A percentile compares a stretch with the other conserved stretches of the same genome.
These are phyloP conservation scores for Dacryopinax primogenitus DNA, from an alignment of 768 basidiomycete genomes.

Conservation along the genomic window DNA sequence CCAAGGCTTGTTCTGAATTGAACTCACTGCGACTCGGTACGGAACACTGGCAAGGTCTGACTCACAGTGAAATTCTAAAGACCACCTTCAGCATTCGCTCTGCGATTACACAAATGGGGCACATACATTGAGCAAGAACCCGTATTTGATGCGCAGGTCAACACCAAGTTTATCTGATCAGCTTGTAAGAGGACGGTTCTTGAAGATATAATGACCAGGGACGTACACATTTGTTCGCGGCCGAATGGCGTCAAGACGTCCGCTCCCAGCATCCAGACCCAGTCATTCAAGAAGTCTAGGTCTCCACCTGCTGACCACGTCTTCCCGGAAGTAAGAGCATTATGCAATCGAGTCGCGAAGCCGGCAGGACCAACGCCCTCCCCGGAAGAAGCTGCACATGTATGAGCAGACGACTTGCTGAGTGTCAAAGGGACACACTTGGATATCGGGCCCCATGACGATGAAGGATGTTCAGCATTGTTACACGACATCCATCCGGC, in stretches of 20 bases:
- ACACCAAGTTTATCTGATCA: conserved; percentile 28
- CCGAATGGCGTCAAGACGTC: conserved; percentile 41
- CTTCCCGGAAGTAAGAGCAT: background rate
- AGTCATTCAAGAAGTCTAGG: conserved; percentile 30
- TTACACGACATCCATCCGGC: conserved; percentile 56
- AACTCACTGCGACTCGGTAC: conserved; percentile 26
- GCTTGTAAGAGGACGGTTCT: background rate
- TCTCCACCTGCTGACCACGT: conserved; percentile 21
- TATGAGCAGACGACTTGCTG: background rate
- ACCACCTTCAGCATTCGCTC: background rate
- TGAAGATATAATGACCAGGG: background rate
- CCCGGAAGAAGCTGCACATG: conserved; percentile 12
- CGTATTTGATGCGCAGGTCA: conserved; percentile 44
- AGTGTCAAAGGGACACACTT: conserved; percentile 12
- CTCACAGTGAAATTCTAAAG: conserved; percentile 23
- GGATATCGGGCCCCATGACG: conserved; percentile 65
- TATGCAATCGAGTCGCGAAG: conserved; percentile 9
- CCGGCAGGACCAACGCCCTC: conserved; percentile 13
- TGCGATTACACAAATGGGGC: background rate
- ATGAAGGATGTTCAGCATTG: conserved; percentile 66
- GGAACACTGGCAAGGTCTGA: conserved; percentile 28
- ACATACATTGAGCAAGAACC: conserved; percentile 51
- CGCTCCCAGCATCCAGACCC: conserved; percentile 67
- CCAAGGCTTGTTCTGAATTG: background rate
- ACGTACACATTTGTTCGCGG: conserved; percentile 27